phyloP scores from a whole-genome alignment of 306 rosid genomes.

The Bauhinia variegata region DNA sequence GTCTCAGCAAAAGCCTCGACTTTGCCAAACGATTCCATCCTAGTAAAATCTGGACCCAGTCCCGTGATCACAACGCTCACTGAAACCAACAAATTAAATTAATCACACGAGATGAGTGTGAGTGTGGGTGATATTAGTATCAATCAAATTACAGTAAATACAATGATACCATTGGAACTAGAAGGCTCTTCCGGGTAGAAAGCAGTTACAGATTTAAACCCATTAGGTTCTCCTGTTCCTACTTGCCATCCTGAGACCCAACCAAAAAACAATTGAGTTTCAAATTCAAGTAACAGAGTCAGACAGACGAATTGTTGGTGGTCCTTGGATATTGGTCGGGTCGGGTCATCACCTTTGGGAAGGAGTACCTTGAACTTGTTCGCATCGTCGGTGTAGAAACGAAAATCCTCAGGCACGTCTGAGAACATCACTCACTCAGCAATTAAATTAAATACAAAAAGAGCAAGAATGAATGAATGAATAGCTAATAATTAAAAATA shows the following conservation, averaged over 20 bases:
- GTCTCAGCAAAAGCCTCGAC: slow-evolving; percentile 95
- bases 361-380: slow-evolving; percentile 78
- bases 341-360: slow-evolving; percentile 82
- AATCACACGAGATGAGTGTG: no score
- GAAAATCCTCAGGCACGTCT: slow-evolving; percentile 63
- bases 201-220: slow-evolving; percentile 84
- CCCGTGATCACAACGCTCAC: slow-evolving; percentile 86
- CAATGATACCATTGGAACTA: slow-evolving; percentile 71
- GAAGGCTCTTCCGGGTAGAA: slow-evolving; percentile 69
- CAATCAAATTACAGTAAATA: not conserved
- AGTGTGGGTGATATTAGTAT: no score
- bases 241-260: slow-evolving; percentile 64
- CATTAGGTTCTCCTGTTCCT: slow-evolving; percentile 78
- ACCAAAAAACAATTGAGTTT: slow-evolving; percentile 5
- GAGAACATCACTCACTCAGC: slow-evolving; percentile 9
- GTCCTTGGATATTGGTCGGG: no score
- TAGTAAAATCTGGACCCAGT: slow-evolving; percentile 86
- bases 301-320: no score
- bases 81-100: slow-evolving; percentile 35
- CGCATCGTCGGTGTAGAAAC: slow-evolving; percentile 64
- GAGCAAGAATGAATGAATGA: not conserved
- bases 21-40: slow-evolving; percentile 94
- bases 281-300: no score
- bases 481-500: not conserved
- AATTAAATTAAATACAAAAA: slow-evolving; percentile 8